These are phyloP conservation scores for Boletus speciosus DNA, from an alignment of 768 basidiomycete species.

Conservation along the genomic window DNA sequence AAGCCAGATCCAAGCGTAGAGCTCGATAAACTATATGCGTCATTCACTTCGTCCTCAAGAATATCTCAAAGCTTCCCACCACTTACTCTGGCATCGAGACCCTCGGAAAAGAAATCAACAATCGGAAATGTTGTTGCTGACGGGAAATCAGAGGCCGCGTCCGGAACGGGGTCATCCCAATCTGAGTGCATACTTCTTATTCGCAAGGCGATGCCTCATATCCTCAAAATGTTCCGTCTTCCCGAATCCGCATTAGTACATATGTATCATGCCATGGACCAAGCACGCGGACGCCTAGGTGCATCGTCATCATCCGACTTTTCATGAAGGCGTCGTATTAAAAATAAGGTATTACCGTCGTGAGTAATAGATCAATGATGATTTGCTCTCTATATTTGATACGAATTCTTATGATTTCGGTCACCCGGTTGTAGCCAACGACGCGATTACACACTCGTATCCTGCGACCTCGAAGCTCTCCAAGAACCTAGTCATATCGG, in stretches of 20 bases:
- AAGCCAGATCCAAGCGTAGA: constrained; percentile 50
- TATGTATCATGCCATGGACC: constrained; percentile 63
- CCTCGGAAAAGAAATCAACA: constrained; percentile 8
- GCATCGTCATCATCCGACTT: constrained; percentile 3
- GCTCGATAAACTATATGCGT: constrained; percentile 56
- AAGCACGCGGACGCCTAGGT: constrained; percentile 38
- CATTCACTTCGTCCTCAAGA: constrained; percentile 22
- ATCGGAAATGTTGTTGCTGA: not conserved
- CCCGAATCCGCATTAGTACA: constrained; percentile 44
- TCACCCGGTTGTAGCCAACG: constrained; percentile 3
- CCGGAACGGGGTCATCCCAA: constrained; percentile 1
- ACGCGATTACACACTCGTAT: constrained; percentile 1
- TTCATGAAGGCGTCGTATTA: not conserved
- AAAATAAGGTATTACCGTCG: not conserved
- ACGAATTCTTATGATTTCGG: not conserved
- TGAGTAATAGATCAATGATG: constrained; percentile 10
- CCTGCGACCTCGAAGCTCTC: not conserved
- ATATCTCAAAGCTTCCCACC: constrained; percentile 7
- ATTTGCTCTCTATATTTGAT: constrained; percentile 13
- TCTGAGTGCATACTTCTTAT: constrained; percentile 43
- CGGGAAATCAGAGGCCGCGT: not conserved
- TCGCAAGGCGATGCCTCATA: constrained; percentile 49
- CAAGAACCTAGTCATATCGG: not conserved
- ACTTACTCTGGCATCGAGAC: constrained; percentile 2
- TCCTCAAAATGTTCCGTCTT: constrained; percentile 46